These are phyloP conservation scores for Adansonia gregorii DNA, from an alignment of 441 rosid species.

Conservation along the genomic window DNA sequence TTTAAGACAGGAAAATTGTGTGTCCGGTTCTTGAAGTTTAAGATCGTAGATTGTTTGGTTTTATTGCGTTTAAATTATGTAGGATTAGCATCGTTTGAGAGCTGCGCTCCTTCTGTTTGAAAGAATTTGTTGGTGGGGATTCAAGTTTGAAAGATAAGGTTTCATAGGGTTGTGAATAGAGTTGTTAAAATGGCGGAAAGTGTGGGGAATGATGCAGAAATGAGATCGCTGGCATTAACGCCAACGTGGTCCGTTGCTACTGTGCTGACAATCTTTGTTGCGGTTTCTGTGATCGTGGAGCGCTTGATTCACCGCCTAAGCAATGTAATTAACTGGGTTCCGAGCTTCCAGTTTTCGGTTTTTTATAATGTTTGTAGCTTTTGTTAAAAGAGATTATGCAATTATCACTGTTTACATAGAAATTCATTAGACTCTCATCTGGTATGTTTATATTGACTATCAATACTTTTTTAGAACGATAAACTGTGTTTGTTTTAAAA, in stretches of 20 bases:
- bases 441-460: not conserved
- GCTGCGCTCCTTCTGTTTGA: not conserved
- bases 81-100: not conserved
- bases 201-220: conserved; percentile 38
- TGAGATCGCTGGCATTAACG: conserved; percentile 75
- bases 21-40: not conserved
- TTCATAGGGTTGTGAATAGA: conserved; percentile 21
- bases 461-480: not conserved
- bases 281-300: conserved; percentile 78
- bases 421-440: not conserved
- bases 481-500: not conserved
- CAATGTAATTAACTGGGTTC: conserved; percentile 48
- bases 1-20: not conserved
- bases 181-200: conserved; percentile 43
- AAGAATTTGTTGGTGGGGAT: not conserved
- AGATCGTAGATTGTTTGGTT: not conserved
- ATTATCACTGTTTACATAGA: too few species aligned
- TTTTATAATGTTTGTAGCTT: not conserved
- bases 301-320: conserved; percentile 76
- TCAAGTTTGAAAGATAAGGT: conserved; percentile 15
- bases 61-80: conserved; percentile 7
- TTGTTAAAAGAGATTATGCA: not conserved
- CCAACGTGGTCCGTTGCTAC: conserved; percentile 98
- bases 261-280: conserved; percentile 76
- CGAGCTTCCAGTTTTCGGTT: not conserved